A percentile compares a stretch with the other conserved stretches of the same genome.
These are phyloP conservation scores for Glebionis coronaria DNA, from an alignment of 129 eudicot species.

Conservation along the genomic window DNA sequence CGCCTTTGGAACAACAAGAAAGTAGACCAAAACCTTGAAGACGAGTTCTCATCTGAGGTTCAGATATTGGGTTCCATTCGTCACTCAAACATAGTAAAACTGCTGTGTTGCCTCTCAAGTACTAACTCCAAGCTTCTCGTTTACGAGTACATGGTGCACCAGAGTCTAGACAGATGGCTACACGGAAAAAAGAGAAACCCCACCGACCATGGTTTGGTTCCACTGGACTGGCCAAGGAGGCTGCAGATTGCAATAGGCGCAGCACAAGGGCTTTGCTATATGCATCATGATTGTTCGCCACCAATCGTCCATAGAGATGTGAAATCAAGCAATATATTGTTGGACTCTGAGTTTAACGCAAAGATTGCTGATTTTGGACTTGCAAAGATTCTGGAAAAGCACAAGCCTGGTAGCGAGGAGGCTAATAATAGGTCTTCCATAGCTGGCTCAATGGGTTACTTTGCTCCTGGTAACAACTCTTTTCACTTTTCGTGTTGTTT, in stretches of 20 bases:
- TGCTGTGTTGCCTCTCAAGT: conserved; percentile 75
- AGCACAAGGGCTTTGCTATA: conserved; percentile 76
- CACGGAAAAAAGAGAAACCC: conserved; percentile 55
- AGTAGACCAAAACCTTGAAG: conserved; percentile 41
- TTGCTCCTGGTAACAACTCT: conserved; percentile 74
- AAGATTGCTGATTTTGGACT: conserved; percentile 78
- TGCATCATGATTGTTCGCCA: conserved; percentile 81
- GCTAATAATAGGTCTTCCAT: conserved; percentile 47
- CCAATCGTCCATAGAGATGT: conserved; percentile 72
- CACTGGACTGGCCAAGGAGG: conserved; percentile 70
- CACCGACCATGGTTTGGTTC: conserved; percentile 20
- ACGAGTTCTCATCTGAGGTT: conserved; percentile 75
- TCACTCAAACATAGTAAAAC: conserved; percentile 83
- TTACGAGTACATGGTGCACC: conserved; percentile 88
- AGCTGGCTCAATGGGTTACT: conserved; percentile 78
- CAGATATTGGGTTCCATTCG: conserved; percentile 72
- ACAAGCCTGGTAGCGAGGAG: conserved; percentile 36
- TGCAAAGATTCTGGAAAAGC: conserved; percentile 57
- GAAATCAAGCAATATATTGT: conserved; percentile 71
- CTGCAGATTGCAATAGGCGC: conserved; percentile 71
- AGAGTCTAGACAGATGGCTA: conserved; percentile 79
- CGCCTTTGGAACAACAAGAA: conserved; percentile 55
- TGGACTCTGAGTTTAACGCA: conserved; percentile 66
- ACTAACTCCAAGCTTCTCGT: conserved; percentile 73
- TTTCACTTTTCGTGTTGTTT: too few relatives aligned